Base-by-base conservation (phyloP, 176 grass and related monocot species). In the Chrysopogon serrulatus region DNA sequence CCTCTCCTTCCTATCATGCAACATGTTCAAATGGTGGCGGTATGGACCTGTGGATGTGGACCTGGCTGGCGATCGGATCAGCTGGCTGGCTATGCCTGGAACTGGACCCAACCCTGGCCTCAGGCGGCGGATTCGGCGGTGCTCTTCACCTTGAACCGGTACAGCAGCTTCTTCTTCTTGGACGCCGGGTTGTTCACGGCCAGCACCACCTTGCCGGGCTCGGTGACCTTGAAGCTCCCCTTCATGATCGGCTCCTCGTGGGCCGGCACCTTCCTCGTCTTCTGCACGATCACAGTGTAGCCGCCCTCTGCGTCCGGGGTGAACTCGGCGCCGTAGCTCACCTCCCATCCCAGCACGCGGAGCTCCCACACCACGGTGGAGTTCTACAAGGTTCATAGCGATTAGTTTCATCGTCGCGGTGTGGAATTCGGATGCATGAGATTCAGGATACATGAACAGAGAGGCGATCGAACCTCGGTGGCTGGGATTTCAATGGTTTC, bases 81-180 rank as follows among this genome's bases (percentile, higher is more conserved):
- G 10, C 21, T n/a, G 51, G 51, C 51, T 56, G 8, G 51, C 51
- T 56, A 3, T 56, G 11, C 56, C 24, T 8, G 48, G 43, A 44
- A 44, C 47, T 45, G 44, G 13, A 19, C n/a, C 65, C 65, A 68
- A 17, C 15, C 17, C 33, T 21, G 15, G 7, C 27, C 42, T 86
- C 51, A 86, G n/a, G 73, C 53, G 21, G 53, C 21, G 12, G 84
- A 88, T 39, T 86, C 82, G 1, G 76, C 24, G 21, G 90, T 81
- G 87, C 89, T 90, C 89, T 90, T 95, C 37, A 86, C 84, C 93
- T 95, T 98, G 83, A 51, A 90, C 78, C 96, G 86, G 86, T 88
- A 95, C 23, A 98, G 91, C 15, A 98, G 87, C 89, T 94, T 93
- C 93, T 98, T 98, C 89, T 98, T 98, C 91, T 92, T 95, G 10